These are phyloP conservation scores for Aquilaria malaccensis DNA, from an alignment of 345 rosid genomes.

Conservation along the genomic window DNA sequence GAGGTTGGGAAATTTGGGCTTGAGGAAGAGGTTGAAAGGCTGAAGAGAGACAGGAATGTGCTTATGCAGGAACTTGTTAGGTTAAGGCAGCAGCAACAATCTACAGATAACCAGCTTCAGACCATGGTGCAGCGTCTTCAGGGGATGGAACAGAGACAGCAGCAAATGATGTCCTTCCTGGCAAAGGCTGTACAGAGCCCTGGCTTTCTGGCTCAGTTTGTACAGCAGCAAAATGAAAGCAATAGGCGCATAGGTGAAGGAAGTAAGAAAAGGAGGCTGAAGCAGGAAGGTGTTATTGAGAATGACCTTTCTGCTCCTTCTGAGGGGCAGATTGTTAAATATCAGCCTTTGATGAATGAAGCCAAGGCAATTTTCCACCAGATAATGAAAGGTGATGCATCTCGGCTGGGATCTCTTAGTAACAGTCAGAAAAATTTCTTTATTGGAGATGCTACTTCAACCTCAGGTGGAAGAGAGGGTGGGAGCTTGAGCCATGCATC, in stretches of 20 bases:
- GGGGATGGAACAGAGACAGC: slow-evolving; percentile 98
- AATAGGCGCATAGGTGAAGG: slow-evolving; percentile 66
- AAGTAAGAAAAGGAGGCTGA: slow-evolving; percentile 84
- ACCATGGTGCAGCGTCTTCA: slow-evolving; percentile 88
- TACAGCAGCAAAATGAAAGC: slow-evolving; percentile 89
- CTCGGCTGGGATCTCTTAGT: slow-evolving; percentile 44
- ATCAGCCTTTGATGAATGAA: slow-evolving; percentile 74
- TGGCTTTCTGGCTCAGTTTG: slow-evolving; percentile 87
- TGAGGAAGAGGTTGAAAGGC: slow-evolving; percentile 95
- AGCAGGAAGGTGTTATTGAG: slow-evolving; percentile 53
- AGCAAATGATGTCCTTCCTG: slow-evolving; percentile 94
- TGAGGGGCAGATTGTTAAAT: slow-evolving; percentile 91
- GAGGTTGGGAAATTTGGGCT: slow-evolving; percentile 99
- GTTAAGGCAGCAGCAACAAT: slow-evolving; percentile 91
- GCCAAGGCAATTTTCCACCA: slow-evolving; percentile 65
- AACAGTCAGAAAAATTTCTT: slow-evolving; percentile 41
- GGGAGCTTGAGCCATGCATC: slow-evolving; percentile 40
- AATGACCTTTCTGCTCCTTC: slow-evolving; percentile 37
- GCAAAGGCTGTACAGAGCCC: slow-evolving; percentile 97
- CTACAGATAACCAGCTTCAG: slow-evolving; percentile 84
- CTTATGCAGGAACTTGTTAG: slow-evolving; percentile 97
- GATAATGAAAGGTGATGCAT: slow-evolving; percentile 47
- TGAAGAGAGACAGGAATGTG: slow-evolving; percentile 96
- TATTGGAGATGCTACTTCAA: slow-evolving; percentile 34
- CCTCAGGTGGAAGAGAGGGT: slow-evolving; percentile 38